Percentiles rank a stretch among this genome's conserved stretches.
Evolutionary conservation across 2,329 filamentous ascomycete genomes (phyloP).

Genomic region (Colletotrichum salicis): DNA sequence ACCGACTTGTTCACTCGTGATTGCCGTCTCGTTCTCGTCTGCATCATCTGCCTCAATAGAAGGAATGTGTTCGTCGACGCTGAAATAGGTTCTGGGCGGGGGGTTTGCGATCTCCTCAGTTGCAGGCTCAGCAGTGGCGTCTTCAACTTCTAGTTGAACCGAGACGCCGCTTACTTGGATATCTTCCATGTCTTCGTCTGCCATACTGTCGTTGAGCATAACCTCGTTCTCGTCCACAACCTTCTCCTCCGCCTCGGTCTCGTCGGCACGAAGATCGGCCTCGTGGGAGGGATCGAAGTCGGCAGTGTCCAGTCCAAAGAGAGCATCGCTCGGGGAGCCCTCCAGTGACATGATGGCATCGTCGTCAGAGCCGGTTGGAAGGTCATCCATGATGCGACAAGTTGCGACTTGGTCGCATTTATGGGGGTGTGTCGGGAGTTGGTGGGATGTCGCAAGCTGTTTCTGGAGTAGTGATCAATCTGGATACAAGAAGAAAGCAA

Average conservation of each 20-base stretch:
- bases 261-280: neutral
- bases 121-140: neutral
- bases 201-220: neutral
- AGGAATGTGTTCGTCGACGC: neutral
- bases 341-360: neutral
- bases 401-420: slow-evolving; percentile 2
- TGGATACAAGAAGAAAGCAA: neutral
- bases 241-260: neutral
- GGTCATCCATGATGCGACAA: slow-evolving; percentile 38
- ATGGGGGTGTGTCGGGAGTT: neutral
- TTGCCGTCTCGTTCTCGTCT: too few species aligned
- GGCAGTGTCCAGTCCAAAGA: slow-evolving; percentile 24
- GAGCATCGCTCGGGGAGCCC: slow-evolving; percentile 6
- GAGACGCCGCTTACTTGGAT: neutral
- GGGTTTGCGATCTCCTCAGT: neutral
- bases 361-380: slow-evolving; percentile 38
- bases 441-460: neutral
- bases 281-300: neutral
- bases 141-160: neutral
- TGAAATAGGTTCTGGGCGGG: neutral
- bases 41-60: neutral
- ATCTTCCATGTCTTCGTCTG: neutral
- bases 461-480: too few species aligned
- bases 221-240: neutral
- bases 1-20: neutral